Percentiles rank a stretch among this genome's conserved stretches.
Conservation (phyloP, 345 rosid species). For the Capsella bursapastoris region DNA sequence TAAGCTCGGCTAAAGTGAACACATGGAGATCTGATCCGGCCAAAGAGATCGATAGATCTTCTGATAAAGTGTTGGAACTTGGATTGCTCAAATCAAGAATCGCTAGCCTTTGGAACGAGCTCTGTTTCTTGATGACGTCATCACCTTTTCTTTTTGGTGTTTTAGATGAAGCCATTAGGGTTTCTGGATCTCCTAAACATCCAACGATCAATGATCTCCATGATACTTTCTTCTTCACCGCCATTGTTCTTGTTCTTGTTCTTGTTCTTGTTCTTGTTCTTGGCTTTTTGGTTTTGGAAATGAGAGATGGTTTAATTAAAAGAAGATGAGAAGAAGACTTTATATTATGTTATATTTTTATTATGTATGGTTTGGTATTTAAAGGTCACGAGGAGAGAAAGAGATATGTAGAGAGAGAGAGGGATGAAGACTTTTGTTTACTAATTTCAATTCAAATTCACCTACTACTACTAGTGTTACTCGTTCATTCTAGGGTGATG, state of each 20-base stretch:
- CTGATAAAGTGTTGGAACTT: constrained; percentile 56
- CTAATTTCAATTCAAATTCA: constrained; percentile 30
- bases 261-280: neutral
- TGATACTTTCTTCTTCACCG: constrained; percentile 53
- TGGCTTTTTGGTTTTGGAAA: constrained; percentile 1
- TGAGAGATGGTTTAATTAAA: neutral
- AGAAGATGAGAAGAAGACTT: neutral
- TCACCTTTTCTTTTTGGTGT: constrained; percentile 50
- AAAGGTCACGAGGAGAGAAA: constrained; percentile 35
- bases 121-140: constrained; percentile 51
- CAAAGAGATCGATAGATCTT: constrained; percentile 75
- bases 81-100: constrained; percentile 75
- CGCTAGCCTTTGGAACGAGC: constrained; percentile 64
- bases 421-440: constrained; percentile 14
- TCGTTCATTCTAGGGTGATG: constrained; percentile 8
- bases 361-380: neutral
- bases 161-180: constrained; percentile 8
- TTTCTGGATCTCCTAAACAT: constrained; percentile 53
- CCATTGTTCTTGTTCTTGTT: constrained; percentile 42
- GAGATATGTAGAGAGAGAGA: neutral
- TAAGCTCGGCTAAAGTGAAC: constrained; percentile 72
- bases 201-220: constrained; percentile 61
- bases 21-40: constrained; percentile 82
- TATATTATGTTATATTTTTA: neutral
- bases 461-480: constrained; percentile 25